Base-by-base conservation (phyloP, 2,329 filamentous ascomycete species). In the Aschersonia sp. region DNA sequence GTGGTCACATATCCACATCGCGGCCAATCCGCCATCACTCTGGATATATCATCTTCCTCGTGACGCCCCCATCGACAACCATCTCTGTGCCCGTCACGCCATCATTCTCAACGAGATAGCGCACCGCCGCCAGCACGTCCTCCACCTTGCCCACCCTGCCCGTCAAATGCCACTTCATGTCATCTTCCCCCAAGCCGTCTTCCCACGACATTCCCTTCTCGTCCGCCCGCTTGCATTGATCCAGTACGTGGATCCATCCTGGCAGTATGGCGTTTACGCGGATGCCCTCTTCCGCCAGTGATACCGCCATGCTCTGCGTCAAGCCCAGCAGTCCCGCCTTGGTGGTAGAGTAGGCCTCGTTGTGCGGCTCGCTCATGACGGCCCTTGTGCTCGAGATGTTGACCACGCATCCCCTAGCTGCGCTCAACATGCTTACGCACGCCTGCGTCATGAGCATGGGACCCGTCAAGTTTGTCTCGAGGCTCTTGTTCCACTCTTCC, bases 291-390 rank as follows among this genome's bases (percentile, higher is more conserved):
- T 59, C 56, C 45, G 66, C 60, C 11, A 74, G 57, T 40, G 66
- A 69, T 6, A 71, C 63, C 9, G 68, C 65, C 66, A 74, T 66
- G 8, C 65, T 65, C 52, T 73, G 71, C 45, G 68, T 69, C 31
- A 76, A 54, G 0, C 72, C 72, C 7, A 75, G 55, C 30, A 76
- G 55, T 1, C 71, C 71, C 2, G 71, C 71, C 57, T 76, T 75
- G 0, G 66, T 69, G 0, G 71, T 60, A 2, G 68, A 67, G 49
- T 75, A 75, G 1, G 64, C 66, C 56, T 75, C 72, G 49, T 71
- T 70, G 47, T 72, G 62, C 1, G 63, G 56, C 55, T 75, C 72
- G 40, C 66, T 63, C 60, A 73, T 70, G 43, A 66, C 57, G 1
- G 71, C 71, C 30, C 71, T 63, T 6, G 71, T 75, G 1, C 69